Percentiles rank a stretch among this genome's conserved stretches.
Conservation (phyloP, 1,284 basidiomycete species). For the Malassezia furfur region DNA sequence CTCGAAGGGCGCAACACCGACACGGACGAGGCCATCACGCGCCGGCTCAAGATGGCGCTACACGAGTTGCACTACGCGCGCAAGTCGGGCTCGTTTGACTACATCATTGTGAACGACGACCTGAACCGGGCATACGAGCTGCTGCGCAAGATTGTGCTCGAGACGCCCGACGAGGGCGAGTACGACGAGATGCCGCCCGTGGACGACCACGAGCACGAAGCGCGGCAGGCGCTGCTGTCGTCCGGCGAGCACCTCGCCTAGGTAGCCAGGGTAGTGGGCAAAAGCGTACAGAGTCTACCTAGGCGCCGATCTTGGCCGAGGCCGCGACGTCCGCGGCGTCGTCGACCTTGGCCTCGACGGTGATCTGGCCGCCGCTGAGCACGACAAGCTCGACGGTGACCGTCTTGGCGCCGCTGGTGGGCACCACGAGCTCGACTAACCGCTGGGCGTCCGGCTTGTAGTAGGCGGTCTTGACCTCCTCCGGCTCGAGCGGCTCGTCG, state of each 20-base stretch:
- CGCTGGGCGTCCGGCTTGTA: constrained; percentile 23
- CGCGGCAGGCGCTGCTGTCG: background rate
- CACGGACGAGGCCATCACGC: constrained; percentile 62
- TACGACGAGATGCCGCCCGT: constrained; percentile 27
- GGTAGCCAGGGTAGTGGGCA: no score
- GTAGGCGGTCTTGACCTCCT: constrained; percentile 32
- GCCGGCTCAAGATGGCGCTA: constrained; percentile 69
- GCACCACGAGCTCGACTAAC: constrained; percentile 25
- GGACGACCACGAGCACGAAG: constrained; percentile 25
- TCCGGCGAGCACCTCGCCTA: background rate
- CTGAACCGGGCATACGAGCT: constrained; percentile 68
- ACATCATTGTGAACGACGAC: constrained; percentile 85
- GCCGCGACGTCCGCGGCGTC: constrained; percentile 5
- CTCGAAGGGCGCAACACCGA: constrained; percentile 78
- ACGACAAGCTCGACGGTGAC: constrained; percentile 19
- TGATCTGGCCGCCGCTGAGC: constrained; percentile 22
- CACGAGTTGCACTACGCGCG: constrained; percentile 77
- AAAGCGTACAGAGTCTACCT: background rate
- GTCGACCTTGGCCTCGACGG: constrained; percentile 17
- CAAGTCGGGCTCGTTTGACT: constrained; percentile 63
- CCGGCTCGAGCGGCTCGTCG: constrained; percentile 43
- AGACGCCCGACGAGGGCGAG: constrained; percentile 12
- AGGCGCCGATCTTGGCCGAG: constrained; percentile 9
- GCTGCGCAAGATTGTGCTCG: constrained; percentile 41
- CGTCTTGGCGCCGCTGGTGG: constrained; percentile 5